Conservation (phyloP, 2,329 filamentous ascomycete genomes). For the Pestalotiopsis sp. region DNA sequence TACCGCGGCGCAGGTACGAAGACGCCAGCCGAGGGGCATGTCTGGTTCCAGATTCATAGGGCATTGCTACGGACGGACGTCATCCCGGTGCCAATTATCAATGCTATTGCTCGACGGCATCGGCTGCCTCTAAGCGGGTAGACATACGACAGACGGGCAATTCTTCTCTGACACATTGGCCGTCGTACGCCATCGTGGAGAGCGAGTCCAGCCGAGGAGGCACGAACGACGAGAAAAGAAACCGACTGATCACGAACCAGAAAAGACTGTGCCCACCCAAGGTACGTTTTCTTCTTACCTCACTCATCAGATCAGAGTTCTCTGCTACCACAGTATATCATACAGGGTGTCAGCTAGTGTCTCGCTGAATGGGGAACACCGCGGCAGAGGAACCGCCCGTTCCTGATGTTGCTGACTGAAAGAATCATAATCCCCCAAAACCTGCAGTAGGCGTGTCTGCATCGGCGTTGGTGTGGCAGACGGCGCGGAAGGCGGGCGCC, state of each 20-base stretch:
- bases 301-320: neutral
- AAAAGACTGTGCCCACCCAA: neutral
- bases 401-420: conserved; percentile 1
- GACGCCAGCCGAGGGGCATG: neutral
- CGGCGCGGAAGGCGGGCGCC: neutral
- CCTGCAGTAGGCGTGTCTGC: neutral
- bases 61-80: conserved; percentile 1
- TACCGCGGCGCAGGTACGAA: neutral
- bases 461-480: neutral
- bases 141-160: neutral
- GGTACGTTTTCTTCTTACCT: neutral
- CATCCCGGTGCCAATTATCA: conserved; percentile 5
- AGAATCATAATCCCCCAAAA: neutral
- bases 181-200: neutral
- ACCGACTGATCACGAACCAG: neutral
- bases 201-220: neutral
- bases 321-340: neutral
- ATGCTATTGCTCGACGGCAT: conserved; percentile 5
- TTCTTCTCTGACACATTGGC: neutral
- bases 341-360: neutral
- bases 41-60: neutral
- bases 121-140: conserved; percentile 8
- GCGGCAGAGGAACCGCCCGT: conserved; percentile 1
- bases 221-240: neutral
- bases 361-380: neutral